Evolutionary conservation across 805 yeast genomes (phyloP), one percentile per base, ranked within the genome.

Genomic region (Kluyveromyces dobzhanskii): DNA sequence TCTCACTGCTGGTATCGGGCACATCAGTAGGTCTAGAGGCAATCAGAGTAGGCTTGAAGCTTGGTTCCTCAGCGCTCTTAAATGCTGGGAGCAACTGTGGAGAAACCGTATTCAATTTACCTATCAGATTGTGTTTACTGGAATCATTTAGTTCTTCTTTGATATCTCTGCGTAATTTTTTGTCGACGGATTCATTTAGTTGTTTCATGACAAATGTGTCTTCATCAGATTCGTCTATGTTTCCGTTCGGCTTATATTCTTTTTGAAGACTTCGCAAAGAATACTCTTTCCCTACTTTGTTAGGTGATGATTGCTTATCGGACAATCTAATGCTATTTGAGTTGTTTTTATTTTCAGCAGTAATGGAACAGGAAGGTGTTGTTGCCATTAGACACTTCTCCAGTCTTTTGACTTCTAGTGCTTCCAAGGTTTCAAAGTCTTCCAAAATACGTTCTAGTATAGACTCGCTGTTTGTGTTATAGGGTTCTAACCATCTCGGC

Each of bases 341-440:
- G 16, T 30, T 19, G 3, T 30, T 30, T 14, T 17, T 6, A 16
- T 16, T 11, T 5, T 13, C 9, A 21, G 6, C 9, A 21, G 6
- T 21, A 21, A 6, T 31, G 11, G 18, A 30, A 10, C 18, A 30
- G n/a, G 24, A 28, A 4, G 37, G 21, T n/a, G 26, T 33, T 6
- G 37, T 26, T 2, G 43, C 37, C 17, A 45, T 44, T 13, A 59
- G 35, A 32, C 61, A 54, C 11, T 48, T 49, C 34, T 56, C 52
- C 26, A 59, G 38, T 38, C 64, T 45, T 38, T 49, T 38, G 29
- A 48, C 46, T 42, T 59, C 64, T 24, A 57, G 50, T 27, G 57
- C 56, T 46, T 66, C 71, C 38, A 62, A 42, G 18, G 43, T 43
- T 45, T 65, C 67, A 41, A 62, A 65, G 19, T 57, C 56, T 4